Evolutionary conservation across 2,329 filamentous ascomycete genomes (phyloP).

Genomic region (Calcarisporium arbuscula): DNA sequence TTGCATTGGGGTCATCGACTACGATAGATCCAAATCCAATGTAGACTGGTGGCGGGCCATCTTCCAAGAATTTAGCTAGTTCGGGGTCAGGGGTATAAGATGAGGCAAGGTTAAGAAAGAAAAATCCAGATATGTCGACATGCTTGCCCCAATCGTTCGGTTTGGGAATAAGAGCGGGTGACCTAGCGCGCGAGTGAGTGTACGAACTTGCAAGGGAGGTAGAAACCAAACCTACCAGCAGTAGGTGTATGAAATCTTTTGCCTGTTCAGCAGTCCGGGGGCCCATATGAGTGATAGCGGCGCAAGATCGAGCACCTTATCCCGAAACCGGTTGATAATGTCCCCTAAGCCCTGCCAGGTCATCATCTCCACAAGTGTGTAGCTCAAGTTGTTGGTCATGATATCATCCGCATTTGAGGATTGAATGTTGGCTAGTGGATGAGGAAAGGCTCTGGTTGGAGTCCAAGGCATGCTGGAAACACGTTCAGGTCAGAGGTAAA

Average conservation of each 20-base stretch:
- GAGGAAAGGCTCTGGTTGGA: constrained; percentile 76
- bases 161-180: constrained; percentile 70
- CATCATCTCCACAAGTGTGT: constrained; percentile 82
- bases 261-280: constrained; percentile 67
- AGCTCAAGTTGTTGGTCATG: constrained; percentile 78
- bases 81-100: constrained; percentile 61
- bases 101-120: constrained; percentile 62
- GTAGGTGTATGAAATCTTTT: constrained; percentile 81
- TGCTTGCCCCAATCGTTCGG: constrained; percentile 68
- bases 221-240: constrained; percentile 54
- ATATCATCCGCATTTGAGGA: constrained; percentile 67
- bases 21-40: constrained; percentile 83
- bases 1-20: constrained; percentile 64
- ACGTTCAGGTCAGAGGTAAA: constrained; percentile 38
- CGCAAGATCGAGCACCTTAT: constrained; percentile 67
- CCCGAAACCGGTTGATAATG: constrained; percentile 81
- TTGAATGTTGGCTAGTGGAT: constrained; percentile 78
- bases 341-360: constrained; percentile 91
- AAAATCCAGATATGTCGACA: constrained; percentile 71
- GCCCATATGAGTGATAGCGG: constrained; percentile 76
- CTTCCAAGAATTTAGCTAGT: constrained; percentile 58
- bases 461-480: constrained; percentile 84
- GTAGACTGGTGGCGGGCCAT: constrained; percentile 68
- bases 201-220: too few relatives aligned
- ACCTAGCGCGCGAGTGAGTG: constrained; percentile 30